These are phyloP conservation scores for Colletotrichum shisoi DNA, from an alignment of 2,329 filamentous ascomycete genomes.

Conservation along the genomic window DNA sequence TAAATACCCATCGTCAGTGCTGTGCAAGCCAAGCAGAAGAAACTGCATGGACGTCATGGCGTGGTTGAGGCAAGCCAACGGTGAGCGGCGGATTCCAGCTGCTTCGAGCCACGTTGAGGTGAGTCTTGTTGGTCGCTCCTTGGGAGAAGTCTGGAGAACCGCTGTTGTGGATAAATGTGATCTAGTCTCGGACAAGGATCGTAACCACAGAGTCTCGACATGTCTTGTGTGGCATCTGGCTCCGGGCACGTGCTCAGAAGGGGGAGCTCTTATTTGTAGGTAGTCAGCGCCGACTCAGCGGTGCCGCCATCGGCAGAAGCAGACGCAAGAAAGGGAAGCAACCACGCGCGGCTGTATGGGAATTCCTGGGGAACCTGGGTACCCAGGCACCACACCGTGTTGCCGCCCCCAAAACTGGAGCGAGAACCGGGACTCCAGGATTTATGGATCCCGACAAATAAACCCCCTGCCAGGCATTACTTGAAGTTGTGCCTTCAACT, in stretches of 20 bases:
- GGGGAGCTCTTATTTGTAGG: conserved; percentile 3
- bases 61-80: conserved; percentile 9
- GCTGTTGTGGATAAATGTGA: neutral
- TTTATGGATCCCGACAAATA: conserved; percentile 19
- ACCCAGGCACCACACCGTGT: no score
- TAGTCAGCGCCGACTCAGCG: no score
- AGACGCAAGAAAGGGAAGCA: neutral
- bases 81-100: neutral
- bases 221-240: neutral
- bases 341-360: conserved; percentile 7
- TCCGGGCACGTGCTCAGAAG: conserved; percentile 9
- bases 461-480: conserved; percentile 12
- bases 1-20: conserved; percentile 21
- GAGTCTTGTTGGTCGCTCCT: neutral
- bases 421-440: conserved; percentile 2
- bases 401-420: conserved; percentile 21
- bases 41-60: conserved; percentile 22
- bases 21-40: neutral
- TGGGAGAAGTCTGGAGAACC: neutral
- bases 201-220: neutral
- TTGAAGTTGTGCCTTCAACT: neutral
- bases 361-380: conserved; percentile 28
- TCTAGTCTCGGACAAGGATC: neutral
- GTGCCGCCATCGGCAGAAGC: conserved; percentile 6
- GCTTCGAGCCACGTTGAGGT: neutral